Evolutionary conservation across 257 asterid genomes (phyloP).

Genomic region (Nicotiana obtusifolia): DNA sequence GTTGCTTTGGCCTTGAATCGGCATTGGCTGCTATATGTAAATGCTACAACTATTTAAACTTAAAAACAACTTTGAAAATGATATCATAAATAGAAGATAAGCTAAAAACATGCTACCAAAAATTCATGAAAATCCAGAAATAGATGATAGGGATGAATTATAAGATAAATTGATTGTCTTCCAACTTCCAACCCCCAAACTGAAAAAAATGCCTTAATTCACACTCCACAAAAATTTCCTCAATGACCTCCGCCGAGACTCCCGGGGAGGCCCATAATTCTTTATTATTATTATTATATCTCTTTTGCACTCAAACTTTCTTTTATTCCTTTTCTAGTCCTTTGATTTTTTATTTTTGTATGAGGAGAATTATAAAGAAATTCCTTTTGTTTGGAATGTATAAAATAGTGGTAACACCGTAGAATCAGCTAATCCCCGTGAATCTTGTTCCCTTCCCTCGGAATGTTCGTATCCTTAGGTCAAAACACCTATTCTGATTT

Average conservation of each 20-base stretch:
- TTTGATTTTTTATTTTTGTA: not conserved
- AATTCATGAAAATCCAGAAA: not conserved
- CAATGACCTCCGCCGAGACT: slow-evolving; percentile 64
- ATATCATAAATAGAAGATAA: not conserved
- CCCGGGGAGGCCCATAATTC: slow-evolving; percentile 37
- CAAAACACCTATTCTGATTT: not conserved
- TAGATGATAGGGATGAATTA: not conserved
- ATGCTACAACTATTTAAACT: no score
- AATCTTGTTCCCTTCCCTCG: slow-evolving; percentile 29
- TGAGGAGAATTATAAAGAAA: not conserved
- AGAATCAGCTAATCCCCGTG: slow-evolving; percentile 45
- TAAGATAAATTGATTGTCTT: not conserved
- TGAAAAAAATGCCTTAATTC: not conserved
- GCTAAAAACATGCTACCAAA: not conserved
- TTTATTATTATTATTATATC: slow-evolving; percentile 3
- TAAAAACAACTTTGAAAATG: no score
- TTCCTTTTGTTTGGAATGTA: not conserved
- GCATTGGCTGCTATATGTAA: no score
- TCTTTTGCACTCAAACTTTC: not conserved
- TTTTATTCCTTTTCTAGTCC: not conserved
- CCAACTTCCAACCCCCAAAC: not conserved
- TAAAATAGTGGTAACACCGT: slow-evolving; percentile 20
- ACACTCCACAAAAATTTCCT: not conserved
- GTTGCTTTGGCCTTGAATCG: no score
- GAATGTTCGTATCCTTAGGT: slow-evolving; percentile 40